phyloP scores from a whole-genome alignment of 352 stramenopile species.

The Globisporangium cederbergense region DNA sequence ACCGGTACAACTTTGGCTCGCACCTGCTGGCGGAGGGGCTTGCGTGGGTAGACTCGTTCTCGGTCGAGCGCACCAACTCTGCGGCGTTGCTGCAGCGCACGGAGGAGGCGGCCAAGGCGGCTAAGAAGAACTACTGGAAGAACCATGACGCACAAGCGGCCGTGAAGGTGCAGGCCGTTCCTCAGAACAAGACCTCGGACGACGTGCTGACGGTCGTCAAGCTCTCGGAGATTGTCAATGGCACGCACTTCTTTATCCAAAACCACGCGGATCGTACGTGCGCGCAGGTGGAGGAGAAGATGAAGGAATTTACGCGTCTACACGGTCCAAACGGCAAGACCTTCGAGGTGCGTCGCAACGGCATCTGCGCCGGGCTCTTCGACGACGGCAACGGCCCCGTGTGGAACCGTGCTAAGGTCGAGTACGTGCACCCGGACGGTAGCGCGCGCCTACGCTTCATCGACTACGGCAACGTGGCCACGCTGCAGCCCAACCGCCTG shows the following conservation, averaged over 20 bases:
- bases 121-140: constrained; percentile 95
- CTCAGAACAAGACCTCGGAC: constrained; percentile 50
- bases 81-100: constrained; percentile 65
- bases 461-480: constrained; percentile 94
- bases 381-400: constrained; percentile 90
- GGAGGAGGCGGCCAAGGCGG: constrained; percentile 86
- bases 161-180: constrained; percentile 39
- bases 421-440: constrained; percentile 62
- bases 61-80: constrained; percentile 89
- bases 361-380: constrained; percentile 93
- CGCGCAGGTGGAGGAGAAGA: constrained; percentile 90
- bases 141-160: constrained; percentile 70
- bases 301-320: constrained; percentile 90
- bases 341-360: constrained; percentile 90
- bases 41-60: constrained; percentile 91
- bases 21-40: constrained; percentile 92
- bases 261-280: constrained; percentile 86
- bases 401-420: constrained; percentile 95
- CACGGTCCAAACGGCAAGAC: constrained; percentile 87
- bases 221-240: constrained; percentile 94
- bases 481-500: constrained; percentile 80
- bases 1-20: constrained; percentile 87
- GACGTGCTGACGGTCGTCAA: constrained; percentile 76
- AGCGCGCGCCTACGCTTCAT: constrained; percentile 89
- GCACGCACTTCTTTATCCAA: constrained; percentile 93